Conservation (phyloP, 805 yeast species). For the Yarrowia sp. region DNA sequence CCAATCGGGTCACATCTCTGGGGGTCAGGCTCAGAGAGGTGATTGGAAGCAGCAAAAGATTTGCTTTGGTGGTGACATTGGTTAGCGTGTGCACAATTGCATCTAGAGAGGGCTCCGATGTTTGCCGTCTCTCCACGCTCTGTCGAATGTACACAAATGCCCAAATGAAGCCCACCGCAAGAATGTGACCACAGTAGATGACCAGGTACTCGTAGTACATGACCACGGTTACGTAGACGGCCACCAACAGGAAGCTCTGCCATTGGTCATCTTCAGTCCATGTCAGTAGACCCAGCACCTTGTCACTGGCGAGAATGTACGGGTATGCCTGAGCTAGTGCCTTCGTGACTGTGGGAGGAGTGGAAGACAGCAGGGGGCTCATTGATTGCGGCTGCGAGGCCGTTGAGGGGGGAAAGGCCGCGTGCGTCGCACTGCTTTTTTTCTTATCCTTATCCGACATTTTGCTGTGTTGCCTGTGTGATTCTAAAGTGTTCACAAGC, state of each 20-base stretch:
- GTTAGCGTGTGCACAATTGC: slow-evolving; percentile 77
- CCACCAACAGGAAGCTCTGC: slow-evolving; percentile 62
- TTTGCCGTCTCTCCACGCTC: slow-evolving; percentile 45
- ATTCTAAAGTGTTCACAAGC: neutral
- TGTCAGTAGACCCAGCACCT: slow-evolving; percentile 66
- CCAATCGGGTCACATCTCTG: slow-evolving; percentile 71
- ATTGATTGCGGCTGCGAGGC: slow-evolving; percentile 47
- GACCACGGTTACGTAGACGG: slow-evolving; percentile 54
- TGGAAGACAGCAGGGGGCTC: slow-evolving; percentile 78
- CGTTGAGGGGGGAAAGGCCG: slow-evolving; percentile 39
- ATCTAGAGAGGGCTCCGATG: slow-evolving; percentile 74
- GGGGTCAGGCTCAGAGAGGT: slow-evolving; percentile 65
- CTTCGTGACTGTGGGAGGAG: slow-evolving; percentile 88
- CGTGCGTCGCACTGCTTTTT: slow-evolving; percentile 34
- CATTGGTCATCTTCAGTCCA: slow-evolving; percentile 89
- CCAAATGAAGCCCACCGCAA: slow-evolving; percentile 46
- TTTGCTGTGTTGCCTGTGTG: neutral
- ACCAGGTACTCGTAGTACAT: slow-evolving; percentile 76
- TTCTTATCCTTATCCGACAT: slow-evolving; percentile 23
- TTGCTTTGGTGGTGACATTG: slow-evolving; percentile 69
- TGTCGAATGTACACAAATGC: slow-evolving; percentile 33
- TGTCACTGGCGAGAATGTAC: slow-evolving; percentile 69
- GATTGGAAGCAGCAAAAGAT: slow-evolving; percentile 75
- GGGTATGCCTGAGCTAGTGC: slow-evolving; percentile 83
- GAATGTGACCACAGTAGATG: slow-evolving; percentile 77